Evolutionary conservation across 768 basidiomycete species (phyloP).

Genomic region (Lentinula raphanica): DNA sequence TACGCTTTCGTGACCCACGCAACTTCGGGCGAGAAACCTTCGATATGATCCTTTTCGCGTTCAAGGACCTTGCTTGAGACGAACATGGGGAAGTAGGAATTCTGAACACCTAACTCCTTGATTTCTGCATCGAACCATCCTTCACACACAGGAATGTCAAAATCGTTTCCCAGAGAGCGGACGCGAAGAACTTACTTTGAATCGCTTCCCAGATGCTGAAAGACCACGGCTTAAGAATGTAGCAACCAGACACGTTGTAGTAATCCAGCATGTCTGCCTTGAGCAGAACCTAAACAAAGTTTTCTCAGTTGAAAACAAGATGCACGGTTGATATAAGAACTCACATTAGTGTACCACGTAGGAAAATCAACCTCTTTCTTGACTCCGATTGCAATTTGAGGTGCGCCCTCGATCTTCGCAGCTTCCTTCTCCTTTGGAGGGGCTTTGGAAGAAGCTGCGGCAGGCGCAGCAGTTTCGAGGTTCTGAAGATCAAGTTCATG

Average conservation of each 20-base stretch:
- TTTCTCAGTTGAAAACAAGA: slow-evolving; percentile 8
- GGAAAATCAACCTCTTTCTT: slow-evolving; percentile 96
- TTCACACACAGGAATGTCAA: slow-evolving; percentile 22
- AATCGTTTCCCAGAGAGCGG: not conserved
- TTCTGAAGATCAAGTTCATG: slow-evolving; percentile 70
- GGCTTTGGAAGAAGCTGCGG: slow-evolving; percentile 29
- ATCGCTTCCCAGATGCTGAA: slow-evolving; percentile 97
- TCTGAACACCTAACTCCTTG: slow-evolving; percentile 92
- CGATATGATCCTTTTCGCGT: slow-evolving; percentile 96
- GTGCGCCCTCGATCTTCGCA: slow-evolving; percentile 79
- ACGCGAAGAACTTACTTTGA: slow-evolving; percentile 57
- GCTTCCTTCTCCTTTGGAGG: slow-evolving; percentile 61
- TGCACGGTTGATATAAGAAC: slow-evolving; percentile 17
- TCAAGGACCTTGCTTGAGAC: slow-evolving; percentile 89
- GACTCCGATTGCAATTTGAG: slow-evolving; percentile 90
- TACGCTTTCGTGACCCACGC: slow-evolving; percentile 99
- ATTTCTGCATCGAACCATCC: slow-evolving; percentile 93
- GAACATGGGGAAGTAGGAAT: slow-evolving; percentile 99
- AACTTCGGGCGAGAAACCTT: slow-evolving; percentile 98
- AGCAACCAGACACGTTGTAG: slow-evolving; percentile 97
- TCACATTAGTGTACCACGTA: slow-evolving; percentile 88
- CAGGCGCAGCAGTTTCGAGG: slow-evolving; percentile 41
- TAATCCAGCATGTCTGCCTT: slow-evolving; percentile 99
- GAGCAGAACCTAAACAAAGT: slow-evolving; percentile 69
- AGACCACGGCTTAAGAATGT: slow-evolving; percentile 97